Evolutionary conservation across 1,284 basidiomycete species (phyloP), one percentile per base, ranked within the genome.

Genomic region (Schizophyllum amplum): DNA sequence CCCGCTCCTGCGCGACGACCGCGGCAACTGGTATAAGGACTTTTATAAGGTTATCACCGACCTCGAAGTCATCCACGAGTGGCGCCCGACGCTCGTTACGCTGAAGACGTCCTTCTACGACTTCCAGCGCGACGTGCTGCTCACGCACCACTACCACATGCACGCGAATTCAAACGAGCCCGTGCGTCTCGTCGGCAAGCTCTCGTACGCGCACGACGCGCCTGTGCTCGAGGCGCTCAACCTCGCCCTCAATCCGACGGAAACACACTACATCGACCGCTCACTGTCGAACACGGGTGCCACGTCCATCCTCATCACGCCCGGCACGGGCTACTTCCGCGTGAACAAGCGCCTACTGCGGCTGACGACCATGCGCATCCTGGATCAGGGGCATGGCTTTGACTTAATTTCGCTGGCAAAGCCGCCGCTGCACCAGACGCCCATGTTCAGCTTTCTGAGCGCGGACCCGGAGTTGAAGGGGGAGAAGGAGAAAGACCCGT

Each of bases 21-120:
- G 86, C 56, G 83, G 84, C 17, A 77, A 81, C 48, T 90, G 84
- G 83, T 98, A 96, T 76, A 97, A 98, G 66, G 97, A 99, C 69
- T 98, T 98, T 69, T 94, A 83, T 78, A 92, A 94, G 70, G 87
- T 99, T 60, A 90, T 96, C 64, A 90, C 94, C 4, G 96, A 99
- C 69, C 78, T 98, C 27, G 94, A 99, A 67, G 84, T 92, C 42
- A 79, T 92, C 24, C 77, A 84, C 57, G 90, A 96, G 66, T 97
- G 94, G 93, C 87, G 86, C 61, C 81, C 87, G 0, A 92, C 91
- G 0, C 81, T 98, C 24, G 87, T 90, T 53, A 84, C 81, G 65
- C 81, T 99, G 67, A 97, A 97, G 71, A 84, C 87, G 64, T 90
- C 89, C 1, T 87, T 95, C 67, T 90, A 90, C 80, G 84, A 84